These are phyloP conservation scores for Chrysopogon serrulatus DNA, from an alignment of 176 grass and related monocot species.

Conservation along the genomic window DNA sequence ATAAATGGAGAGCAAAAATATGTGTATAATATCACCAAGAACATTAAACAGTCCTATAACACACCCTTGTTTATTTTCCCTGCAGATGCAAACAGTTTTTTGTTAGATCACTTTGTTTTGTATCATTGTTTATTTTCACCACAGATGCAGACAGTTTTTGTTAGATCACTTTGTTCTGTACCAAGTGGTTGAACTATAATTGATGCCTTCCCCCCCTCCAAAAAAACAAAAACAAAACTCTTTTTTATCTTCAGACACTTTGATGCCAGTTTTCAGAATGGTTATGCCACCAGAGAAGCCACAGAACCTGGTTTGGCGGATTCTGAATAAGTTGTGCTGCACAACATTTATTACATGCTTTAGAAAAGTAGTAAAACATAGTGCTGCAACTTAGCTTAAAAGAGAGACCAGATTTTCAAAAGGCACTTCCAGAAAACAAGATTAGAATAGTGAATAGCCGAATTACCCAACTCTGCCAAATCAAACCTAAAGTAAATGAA, in stretches of 20 bases:
- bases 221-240: neutral
- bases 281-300: neutral
- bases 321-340: neutral
- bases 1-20: slow-evolving; percentile 4
- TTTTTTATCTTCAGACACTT: neutral
- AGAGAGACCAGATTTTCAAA: neutral
- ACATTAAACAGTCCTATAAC: neutral
- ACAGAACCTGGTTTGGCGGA: neutral
- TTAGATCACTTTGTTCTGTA: neutral
- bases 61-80: neutral
- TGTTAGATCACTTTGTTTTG: neutral
- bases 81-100: neutral
- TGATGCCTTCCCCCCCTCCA: neutral
- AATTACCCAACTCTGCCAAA: neutral
- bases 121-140: slow-evolving; percentile 12
- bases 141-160: neutral
- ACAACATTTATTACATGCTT: neutral
- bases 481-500: neutral
- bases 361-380: neutral
- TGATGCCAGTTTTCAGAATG: neutral
- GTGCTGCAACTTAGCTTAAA: neutral
- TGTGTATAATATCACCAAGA: neutral
- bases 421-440: neutral
- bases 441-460: neutral
- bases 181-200: slow-evolving; percentile 9